Evolutionary conservation across 2,329 filamentous ascomycete species (phyloP).

Genomic region (Aspergillus clavatus): DNA sequence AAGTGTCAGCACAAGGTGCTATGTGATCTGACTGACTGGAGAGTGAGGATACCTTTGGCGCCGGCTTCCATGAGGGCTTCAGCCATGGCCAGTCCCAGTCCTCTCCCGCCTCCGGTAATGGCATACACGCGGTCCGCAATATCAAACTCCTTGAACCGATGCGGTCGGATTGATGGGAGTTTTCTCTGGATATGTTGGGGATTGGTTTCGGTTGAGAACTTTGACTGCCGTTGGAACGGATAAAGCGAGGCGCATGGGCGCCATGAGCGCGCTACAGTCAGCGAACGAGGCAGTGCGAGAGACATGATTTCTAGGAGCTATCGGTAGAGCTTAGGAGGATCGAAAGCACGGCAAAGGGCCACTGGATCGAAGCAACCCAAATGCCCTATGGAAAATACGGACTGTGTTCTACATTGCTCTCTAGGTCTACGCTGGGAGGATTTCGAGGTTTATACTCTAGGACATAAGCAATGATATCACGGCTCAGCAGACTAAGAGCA

Average conservation of each 20-base stretch:
- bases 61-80: constrained; percentile 47
- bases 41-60: constrained; percentile 35
- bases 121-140: constrained; percentile 39
- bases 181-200: constrained; percentile 31
- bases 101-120: constrained; percentile 42
- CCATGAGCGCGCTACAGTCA: constrained; percentile 12
- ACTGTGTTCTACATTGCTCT: too few species aligned
- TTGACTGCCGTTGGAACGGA: constrained; percentile 7
- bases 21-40: neutral
- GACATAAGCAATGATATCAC: neutral
- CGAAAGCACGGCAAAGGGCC: neutral
- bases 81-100: constrained; percentile 43
- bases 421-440: neutral
- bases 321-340: constrained; percentile 5
- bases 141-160: constrained; percentile 42
- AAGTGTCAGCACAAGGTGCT: neutral
- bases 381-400: too few species aligned
- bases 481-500: neutral
- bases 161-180: constrained; percentile 18
- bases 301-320: constrained; percentile 12
- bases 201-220: constrained; percentile 20
- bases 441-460: neutral
- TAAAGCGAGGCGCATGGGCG: constrained; percentile 4
- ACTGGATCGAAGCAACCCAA: too few species aligned
- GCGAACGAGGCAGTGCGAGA: constrained; percentile 13